Conservation (phyloP, 805 yeast species). For the Candida oleophila region DNA sequence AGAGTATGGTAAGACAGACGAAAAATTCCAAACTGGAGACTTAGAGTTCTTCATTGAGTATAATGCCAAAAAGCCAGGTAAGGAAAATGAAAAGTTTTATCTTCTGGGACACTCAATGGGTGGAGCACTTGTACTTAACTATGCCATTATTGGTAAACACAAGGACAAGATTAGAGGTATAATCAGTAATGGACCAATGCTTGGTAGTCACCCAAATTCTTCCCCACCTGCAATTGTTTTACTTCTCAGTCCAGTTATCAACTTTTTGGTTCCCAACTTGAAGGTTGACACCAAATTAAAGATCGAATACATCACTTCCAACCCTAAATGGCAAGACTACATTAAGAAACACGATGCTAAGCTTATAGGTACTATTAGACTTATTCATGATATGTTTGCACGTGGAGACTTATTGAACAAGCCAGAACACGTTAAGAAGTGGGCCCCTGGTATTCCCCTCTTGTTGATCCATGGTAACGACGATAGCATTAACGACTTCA, state of each 20-base stretch:
- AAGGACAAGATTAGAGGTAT: conserved; percentile 46
- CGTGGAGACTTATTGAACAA: conserved; percentile 57
- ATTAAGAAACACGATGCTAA: conserved; percentile 38
- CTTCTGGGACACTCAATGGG: conserved; percentile 81
- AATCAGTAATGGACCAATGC: conserved; percentile 58
- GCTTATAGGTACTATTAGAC: conserved; percentile 52
- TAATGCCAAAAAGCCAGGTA: conserved; percentile 15
- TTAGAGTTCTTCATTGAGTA: conserved; percentile 49
- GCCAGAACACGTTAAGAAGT: conserved; percentile 32
- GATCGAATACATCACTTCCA: conserved; percentile 53
- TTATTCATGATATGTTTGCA: conserved; percentile 58
- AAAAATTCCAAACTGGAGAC: conserved; percentile 55
- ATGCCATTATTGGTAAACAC: conserved; percentile 55
- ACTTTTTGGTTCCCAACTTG: conserved; percentile 44
- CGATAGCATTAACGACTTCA: conserved; percentile 60
- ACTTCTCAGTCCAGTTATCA: conserved; percentile 37
- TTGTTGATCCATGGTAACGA: conserved; percentile 59
- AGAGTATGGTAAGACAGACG: conserved; percentile 56
- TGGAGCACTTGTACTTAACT: conserved; percentile 67
- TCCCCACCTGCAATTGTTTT: conserved; percentile 50
- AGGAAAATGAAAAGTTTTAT: conserved; percentile 40
- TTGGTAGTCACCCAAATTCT: conserved; percentile 56
- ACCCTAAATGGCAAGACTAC: conserved; percentile 45
- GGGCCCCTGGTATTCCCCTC: conserved; percentile 44
- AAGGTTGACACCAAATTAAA: conserved; percentile 56